Base-by-base conservation (phyloP, 805 yeast genomes). In the Cyberlindnera maritima region DNA sequence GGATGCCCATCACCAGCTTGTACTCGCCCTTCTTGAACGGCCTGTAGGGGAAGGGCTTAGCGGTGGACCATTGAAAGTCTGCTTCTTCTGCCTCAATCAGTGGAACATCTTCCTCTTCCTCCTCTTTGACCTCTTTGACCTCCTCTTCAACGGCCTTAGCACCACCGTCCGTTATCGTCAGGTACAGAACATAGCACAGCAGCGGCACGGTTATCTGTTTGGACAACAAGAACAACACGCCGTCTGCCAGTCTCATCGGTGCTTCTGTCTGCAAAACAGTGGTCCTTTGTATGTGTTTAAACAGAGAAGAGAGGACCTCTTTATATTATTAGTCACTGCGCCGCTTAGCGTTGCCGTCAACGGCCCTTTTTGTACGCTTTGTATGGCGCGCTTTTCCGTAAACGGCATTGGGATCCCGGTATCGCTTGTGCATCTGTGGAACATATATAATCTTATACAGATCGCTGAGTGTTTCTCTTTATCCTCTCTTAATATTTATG, bases 11-110 rank as follows among this genome's bases (percentile, higher is more conserved):
- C 3, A 84, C 83, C 63, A 85, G 64, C 50, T 73, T 75, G 55
- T 83, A 81, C 39, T 69, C 76, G 14, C 79, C 83, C 39, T 77
- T 71, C 58, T 79, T 81, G 68, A 81, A 84, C 1, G 88, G 89
- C 40, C 80, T 65, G 53, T 72, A 78, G 18, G 68, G 68, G 38
- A 63, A 58, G 0, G 84, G 84, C 38, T 67, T 62, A 7, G 64
- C 61, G 4, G 54, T 50, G 13, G 62, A 47, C 80, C 83, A 81
- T 17, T 73, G 58, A 49, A 76, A 75, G 45, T 61, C 61, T 3
- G 62, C 48, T 19, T 52, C 55, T 3, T 70, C 70, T 1, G 79
- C 62, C 1, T 45, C 31, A 45, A 69, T 51, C 25, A n/a, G n/a
- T n/a, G n/a, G n/a, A n/a, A n/a, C n/a, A n/a, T 26, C 20, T 17